These are phyloP conservation scores for Colletotrichum sp. DNA, from an alignment of 2,329 filamentous ascomycete genomes.

Conservation along the genomic window DNA sequence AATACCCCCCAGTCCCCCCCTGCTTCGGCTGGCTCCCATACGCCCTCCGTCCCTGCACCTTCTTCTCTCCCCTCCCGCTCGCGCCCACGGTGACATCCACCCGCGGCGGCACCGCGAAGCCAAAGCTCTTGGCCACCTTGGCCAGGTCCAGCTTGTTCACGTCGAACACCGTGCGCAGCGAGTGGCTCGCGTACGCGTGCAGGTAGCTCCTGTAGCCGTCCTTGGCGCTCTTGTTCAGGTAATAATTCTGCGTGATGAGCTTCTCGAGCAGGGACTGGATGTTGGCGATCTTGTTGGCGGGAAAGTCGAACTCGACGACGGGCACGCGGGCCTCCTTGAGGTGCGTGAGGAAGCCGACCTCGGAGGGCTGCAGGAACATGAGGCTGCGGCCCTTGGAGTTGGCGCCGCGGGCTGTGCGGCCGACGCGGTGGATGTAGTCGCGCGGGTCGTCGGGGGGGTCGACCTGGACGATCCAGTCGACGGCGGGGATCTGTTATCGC, in stretches of 20 bases:
- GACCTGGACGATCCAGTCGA: slow-evolving; percentile 97
- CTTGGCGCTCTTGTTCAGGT: slow-evolving; percentile 85
- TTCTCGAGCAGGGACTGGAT: slow-evolving; percentile 92
- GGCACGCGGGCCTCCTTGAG: slow-evolving; percentile 91
- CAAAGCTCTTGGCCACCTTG: slow-evolving; percentile 85
- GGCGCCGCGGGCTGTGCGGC: slow-evolving; percentile 86
- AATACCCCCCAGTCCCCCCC: background rate
- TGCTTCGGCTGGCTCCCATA: slow-evolving; percentile 78
- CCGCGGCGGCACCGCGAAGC: slow-evolving; percentile 76
- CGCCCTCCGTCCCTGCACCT: slow-evolving; percentile 65
- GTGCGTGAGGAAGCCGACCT: slow-evolving; percentile 90
- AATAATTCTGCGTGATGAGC: slow-evolving; percentile 94
- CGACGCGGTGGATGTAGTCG: slow-evolving; percentile 95
- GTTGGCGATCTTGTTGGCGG: slow-evolving; percentile 87
- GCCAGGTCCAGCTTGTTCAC: slow-evolving; percentile 83
- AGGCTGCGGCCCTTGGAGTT: slow-evolving; percentile 85
- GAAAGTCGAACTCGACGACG: slow-evolving; percentile 95
- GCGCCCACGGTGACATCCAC: slow-evolving; percentile 85
- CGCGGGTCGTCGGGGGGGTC: slow-evolving; percentile 90
- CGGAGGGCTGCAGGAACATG: slow-evolving; percentile 90
- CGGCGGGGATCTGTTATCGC: slow-evolving; percentile 43
- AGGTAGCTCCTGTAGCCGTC: slow-evolving; percentile 88
- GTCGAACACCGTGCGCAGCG: slow-evolving; percentile 66
- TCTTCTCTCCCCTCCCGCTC: slow-evolving; percentile 77
- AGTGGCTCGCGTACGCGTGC: slow-evolving; percentile 87